A percentile compares a stretch with the other conserved stretches of the same genome.
These are phyloP conservation scores for Candida silvatica DNA, from an alignment of 805 yeast species.

Conservation along the genomic window DNA sequence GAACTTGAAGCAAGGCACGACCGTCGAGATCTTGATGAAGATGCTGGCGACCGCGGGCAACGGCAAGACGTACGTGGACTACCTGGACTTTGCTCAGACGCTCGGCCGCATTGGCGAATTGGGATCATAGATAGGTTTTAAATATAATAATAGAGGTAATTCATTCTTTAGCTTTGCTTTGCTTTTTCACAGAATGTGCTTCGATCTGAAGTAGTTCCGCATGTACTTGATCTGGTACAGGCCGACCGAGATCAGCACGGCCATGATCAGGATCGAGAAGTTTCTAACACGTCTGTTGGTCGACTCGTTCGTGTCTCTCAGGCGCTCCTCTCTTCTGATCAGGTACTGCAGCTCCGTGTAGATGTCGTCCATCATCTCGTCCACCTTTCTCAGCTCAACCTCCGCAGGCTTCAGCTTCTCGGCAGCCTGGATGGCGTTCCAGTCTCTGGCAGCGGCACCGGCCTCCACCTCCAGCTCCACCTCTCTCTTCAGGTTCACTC, in stretches of 20 bases:
- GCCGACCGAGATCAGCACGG: constrained; percentile 71
- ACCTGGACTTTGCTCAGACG: constrained; percentile 38
- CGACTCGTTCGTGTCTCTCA: constrained; percentile 95
- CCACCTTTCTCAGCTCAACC: constrained; percentile 78
- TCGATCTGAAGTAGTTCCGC: constrained; percentile 84
- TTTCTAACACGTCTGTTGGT: constrained; percentile 89
- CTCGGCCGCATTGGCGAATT: constrained; percentile 40
- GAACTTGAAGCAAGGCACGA: constrained; percentile 23
- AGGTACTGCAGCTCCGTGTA: constrained; percentile 73
- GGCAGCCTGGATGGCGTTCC: constrained; percentile 89
- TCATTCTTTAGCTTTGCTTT: background rate
- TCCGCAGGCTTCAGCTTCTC: constrained; percentile 93
- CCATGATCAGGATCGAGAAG: constrained; percentile 65
- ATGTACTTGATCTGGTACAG: constrained; percentile 89
- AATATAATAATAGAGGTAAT: background rate
- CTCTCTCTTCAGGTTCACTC: constrained; percentile 41
- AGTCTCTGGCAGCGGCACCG: constrained; percentile 96
- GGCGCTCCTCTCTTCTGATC: constrained; percentile 78
- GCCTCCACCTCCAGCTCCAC: constrained; percentile 88
- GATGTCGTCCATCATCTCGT: constrained; percentile 80
- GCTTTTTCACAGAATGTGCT: constrained; percentile 48
- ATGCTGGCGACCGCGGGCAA: constrained; percentile 37
- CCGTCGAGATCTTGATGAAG: constrained; percentile 28
- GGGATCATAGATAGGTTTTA: too few relatives aligned
- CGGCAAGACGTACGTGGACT: constrained; percentile 26